phyloP scores from a whole-genome alignment of 2,329 filamentous ascomycete species.

The Ceratocystis huliohia region DNA sequence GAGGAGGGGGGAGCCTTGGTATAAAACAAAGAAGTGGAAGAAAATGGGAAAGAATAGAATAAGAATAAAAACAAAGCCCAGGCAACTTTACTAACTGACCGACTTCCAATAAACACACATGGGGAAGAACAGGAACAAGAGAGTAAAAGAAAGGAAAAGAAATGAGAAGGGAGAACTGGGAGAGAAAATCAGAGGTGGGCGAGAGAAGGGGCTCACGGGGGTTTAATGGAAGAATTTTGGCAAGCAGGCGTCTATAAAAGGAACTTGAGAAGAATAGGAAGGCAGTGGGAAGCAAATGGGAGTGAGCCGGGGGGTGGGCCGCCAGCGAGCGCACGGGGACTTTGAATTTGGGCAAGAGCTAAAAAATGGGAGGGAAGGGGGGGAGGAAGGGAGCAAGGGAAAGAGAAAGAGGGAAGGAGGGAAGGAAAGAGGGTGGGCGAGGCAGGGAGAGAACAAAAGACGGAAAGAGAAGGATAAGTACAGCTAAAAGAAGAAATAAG shows the following conservation, averaged over 20 bases:
- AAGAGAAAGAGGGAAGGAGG: background rate
- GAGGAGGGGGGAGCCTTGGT: background rate
- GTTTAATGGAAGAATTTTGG: slow-evolving; percentile 16
- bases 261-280: background rate
- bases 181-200: slow-evolving; percentile 24
- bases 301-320: slow-evolving; percentile 5
- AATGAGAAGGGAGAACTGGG: slow-evolving; percentile 24
- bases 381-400: background rate
- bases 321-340: slow-evolving; percentile 15
- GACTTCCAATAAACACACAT: slow-evolving; percentile 7
- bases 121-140: background rate
- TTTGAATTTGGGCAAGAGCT: slow-evolving; percentile 1
- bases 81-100: background rate
- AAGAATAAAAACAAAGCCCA: slow-evolving; percentile 3
- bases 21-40: background rate
- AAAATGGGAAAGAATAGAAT: background rate
- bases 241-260: slow-evolving; percentile 5
- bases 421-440: background rate
- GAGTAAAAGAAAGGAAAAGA: slow-evolving; percentile 26
- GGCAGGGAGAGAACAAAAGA: slow-evolving; percentile 4
- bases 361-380: background rate
- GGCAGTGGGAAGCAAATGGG: background rate
- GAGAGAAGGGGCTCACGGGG: slow-evolving; percentile 17
- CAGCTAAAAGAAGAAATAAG: slow-evolving; percentile 4
- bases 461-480: background rate